Conservation (phyloP, 1,139 yeast species). For the Lodderomyces oxycetoniae region DNA sequence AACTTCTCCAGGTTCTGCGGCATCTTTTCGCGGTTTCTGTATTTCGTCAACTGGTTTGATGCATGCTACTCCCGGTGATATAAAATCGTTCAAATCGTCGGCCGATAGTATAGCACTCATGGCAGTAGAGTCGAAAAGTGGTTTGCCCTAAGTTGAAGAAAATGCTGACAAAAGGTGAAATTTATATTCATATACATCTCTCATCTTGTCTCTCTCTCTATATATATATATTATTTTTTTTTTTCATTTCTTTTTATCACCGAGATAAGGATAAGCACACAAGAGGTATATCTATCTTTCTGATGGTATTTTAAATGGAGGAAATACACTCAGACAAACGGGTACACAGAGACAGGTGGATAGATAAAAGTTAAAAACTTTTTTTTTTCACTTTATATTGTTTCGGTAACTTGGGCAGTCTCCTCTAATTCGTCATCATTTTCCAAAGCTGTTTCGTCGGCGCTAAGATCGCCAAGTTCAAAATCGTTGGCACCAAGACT, state of each 20-base stretch:
- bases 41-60: constrained; percentile 49
- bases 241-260: constrained; percentile 5
- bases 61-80: constrained; percentile 92
- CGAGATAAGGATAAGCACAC: constrained; percentile 1
- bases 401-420: neutral
- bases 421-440: neutral
- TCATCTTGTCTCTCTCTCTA: no score
- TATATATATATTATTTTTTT: constrained; percentile 3
- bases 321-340: no score
- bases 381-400: constrained; percentile 1
- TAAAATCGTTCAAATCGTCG: constrained; percentile 90
- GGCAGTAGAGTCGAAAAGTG: constrained; percentile 2
- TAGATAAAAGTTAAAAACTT: neutral
- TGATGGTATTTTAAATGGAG: no score
- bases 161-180: no score
- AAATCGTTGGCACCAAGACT: constrained; percentile 25
- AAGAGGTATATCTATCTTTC: no score
- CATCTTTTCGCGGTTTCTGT: constrained; percentile 18
- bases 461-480: constrained; percentile 32
- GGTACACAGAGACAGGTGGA: constrained; percentile 4
- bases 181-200: no score
- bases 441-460: constrained; percentile 16
- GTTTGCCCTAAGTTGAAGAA: no score
- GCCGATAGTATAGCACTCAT: constrained; percentile 90
- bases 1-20: constrained; percentile 65